phyloP scores from a whole-genome alignment of 192 early-diverging fungal species.

The Coemansia sp. region DNA sequence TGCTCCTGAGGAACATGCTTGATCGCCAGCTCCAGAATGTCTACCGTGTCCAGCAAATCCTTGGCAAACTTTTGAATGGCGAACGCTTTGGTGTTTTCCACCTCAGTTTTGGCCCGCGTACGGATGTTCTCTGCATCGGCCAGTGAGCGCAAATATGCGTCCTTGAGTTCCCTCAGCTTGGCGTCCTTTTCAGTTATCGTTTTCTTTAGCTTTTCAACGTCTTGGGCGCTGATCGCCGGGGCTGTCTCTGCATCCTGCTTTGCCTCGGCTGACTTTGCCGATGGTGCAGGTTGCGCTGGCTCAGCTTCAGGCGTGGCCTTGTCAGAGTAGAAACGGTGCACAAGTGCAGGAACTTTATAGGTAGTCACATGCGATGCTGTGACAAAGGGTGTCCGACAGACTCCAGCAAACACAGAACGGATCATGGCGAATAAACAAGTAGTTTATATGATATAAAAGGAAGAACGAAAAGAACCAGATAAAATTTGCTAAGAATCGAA shows the following conservation, averaged over 20 bases:
- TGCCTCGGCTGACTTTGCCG: background rate
- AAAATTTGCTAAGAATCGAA: too few relatives aligned
- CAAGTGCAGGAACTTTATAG: background rate
- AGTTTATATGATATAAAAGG: too few relatives aligned
- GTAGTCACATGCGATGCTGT: conserved; percentile 6
- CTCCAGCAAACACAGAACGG: conserved; percentile 26
- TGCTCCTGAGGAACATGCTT: conserved; percentile 79
- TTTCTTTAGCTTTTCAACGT: conserved; percentile 38
- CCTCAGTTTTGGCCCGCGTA: conserved; percentile 81
- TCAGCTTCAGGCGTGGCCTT: conserved; percentile 6
- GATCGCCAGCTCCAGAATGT: conserved; percentile 87
- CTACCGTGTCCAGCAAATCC: conserved; percentile 89
- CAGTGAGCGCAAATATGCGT: conserved; percentile 85
- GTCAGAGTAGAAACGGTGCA: conserved; percentile 41
- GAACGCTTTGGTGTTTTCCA: conserved; percentile 76
- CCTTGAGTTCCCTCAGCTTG: conserved; percentile 61
- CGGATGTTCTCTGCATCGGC: conserved; percentile 98
- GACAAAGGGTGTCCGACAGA: conserved; percentile 20
- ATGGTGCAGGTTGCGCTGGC: background rate
- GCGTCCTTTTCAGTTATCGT: conserved; percentile 46
- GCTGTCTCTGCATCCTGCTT: background rate
- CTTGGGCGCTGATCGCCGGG: conserved; percentile 24
- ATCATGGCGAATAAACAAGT: too few relatives aligned
- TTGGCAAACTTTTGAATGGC: conserved; percentile 99
- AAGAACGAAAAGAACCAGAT: too few relatives aligned